Base-by-base conservation (phyloP, 1,139 yeast genomes). In the Pichia sp. region DNA sequence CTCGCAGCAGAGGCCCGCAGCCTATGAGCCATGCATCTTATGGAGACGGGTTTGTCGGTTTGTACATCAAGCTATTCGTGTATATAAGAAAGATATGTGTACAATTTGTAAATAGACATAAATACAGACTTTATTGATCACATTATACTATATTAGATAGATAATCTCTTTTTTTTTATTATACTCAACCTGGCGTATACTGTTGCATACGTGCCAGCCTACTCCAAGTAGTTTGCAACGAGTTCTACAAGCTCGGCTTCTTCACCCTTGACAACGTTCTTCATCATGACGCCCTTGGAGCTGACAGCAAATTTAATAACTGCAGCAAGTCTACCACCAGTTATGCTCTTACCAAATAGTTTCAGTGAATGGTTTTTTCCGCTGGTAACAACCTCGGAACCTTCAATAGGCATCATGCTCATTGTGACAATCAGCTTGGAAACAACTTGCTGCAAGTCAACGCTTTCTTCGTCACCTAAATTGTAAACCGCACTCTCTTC, bases 261-360 rank as follows among this genome's bases (percentile, higher is more conserved):
- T 60, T 87, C 93, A 50, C 89, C 76, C 68, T 85, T 85, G 40
- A 85, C 87, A 61, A 80, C 79, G 54, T 87, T 78, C 74, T 89
- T 91, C 67, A 93, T 83, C 61, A 92, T 89, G 55, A 89, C 84
- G 58, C 89, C 89, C 61, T 80, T 80, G 54, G 84, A 83, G 12
- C 89, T 79, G 62, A 79, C 75, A 16, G 93, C 95, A 73, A 93
- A 79, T 68, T 89, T 84, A 48, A 88, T 78, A 60, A 78, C 69
- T 8, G 83, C 83, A 30, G 85, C 93, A 59, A 90, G 83, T 71
- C 85, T 86, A 47, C 74, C 78, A 53, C 91, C 93, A 72, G 79
- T 78, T 36, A 87, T 79, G 62, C 89, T 84, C 73, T 85, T 87
- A 67, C 98, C 99, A 66, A 80, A 87, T 63, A 91, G 74, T 73